Base-by-base conservation (phyloP, 177 flowering plant genomes). In the Vitis hybrid region DNA sequence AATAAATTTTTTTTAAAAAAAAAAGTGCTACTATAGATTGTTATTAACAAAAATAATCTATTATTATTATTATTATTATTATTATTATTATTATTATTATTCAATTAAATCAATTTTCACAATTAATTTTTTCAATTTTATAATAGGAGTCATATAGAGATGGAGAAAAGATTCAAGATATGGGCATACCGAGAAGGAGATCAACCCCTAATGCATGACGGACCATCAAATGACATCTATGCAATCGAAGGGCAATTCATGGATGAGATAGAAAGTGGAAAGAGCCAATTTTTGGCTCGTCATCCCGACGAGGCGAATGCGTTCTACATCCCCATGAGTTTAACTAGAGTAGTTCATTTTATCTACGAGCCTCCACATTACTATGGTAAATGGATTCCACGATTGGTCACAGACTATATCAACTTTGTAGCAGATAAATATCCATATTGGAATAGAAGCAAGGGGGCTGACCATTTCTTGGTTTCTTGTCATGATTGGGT, bases 401-500 rank as follows among this genome's bases (percentile, higher is more conserved):
- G 68, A 2, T 16, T 84, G 10, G 74, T 84, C 1, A 31, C 21
- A 0, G 90, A 88, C 29, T 88, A 39, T 39, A 39, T 39, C 11
- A 22, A 22, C n/a, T 66, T 85, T 18, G 70, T 88, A 1, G 68
- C 89, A 2, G 33, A 59, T 14, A 83, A 77, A 59, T 81, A 88
- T 69, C 89, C 87, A 1, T 84, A 66, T 51, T 88, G 92, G 92
- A 88, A 88, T 48, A 70, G 79, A 69, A 85, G 80, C 68, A 15
- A 3, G 5, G 92, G 89, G 0, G 85, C 83, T 21, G 90, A 88
- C 59, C 92, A 88, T 74, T 88, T 88, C 66, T 71, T 88, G 78
- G 77, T 81, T 9, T 85, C 92, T 26, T 88, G 92, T 45, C 92
- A 88, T 52, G 92, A 88, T 56, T 88, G 91, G 91, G 70, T 60